Percentiles rank a stretch among this genome's conserved stretches.
These are phyloP conservation scores for Drechslerella dactyloides DNA, from an alignment of 2,329 filamentous ascomycete genomes.

Conservation along the genomic window DNA sequence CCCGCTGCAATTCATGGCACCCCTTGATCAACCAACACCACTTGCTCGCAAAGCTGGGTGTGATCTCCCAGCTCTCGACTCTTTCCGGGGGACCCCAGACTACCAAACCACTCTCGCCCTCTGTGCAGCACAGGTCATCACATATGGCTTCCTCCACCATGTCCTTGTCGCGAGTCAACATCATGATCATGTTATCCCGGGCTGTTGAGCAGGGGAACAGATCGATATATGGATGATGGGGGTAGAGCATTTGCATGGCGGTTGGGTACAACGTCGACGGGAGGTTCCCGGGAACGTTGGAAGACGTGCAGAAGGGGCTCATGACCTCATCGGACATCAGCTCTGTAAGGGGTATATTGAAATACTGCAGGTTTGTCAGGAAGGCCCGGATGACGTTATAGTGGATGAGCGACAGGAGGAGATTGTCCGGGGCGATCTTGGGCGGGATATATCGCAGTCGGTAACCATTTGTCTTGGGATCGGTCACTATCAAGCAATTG, in stretches of 20 bases:
- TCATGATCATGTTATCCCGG: constrained; percentile 57
- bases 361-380: constrained; percentile 36
- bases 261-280: constrained; percentile 55
- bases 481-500: constrained; percentile 44
- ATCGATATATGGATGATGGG: constrained; percentile 59
- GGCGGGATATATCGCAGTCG: constrained; percentile 49
- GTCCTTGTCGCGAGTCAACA: constrained; percentile 50
- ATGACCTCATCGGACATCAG: constrained; percentile 51
- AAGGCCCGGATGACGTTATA: constrained; percentile 49
- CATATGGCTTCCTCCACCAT: constrained; percentile 53
- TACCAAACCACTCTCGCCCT: constrained; percentile 26
- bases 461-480: constrained; percentile 37
- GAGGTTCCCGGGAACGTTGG: constrained; percentile 27
- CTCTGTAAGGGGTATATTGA: constrained; percentile 41
- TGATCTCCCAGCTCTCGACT: constrained; percentile 48
- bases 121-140: constrained; percentile 50
- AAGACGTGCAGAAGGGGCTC: constrained; percentile 50
- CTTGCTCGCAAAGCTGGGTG: constrained; percentile 62
- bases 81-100: constrained; percentile 46
- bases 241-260: constrained; percentile 54
- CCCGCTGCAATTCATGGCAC: constrained; percentile 32
- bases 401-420: constrained; percentile 45
- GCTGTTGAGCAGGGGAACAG: constrained; percentile 57
- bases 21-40: constrained; percentile 65
- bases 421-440: constrained; percentile 46